Percentiles rank a stretch among this genome's conserved stretches.
phyloP scores from a whole-genome alignment of 1,284 basidiomycete genomes.

The Ustilago loliicola region DNA sequence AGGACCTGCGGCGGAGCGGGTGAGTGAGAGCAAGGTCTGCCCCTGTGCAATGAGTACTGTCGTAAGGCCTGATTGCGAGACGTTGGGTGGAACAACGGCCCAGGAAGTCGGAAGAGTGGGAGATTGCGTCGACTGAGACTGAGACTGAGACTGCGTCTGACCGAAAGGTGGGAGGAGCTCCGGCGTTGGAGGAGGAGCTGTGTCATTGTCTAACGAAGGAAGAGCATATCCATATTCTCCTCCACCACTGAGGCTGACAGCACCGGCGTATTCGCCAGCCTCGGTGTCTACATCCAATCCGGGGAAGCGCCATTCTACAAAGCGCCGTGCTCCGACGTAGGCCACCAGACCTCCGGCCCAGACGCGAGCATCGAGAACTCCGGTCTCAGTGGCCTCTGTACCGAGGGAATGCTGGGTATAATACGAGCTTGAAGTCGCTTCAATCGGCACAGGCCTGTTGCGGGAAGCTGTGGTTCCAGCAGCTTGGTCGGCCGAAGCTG shows the following conservation, averaged over 20 bases:
- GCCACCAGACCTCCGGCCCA: constrained; percentile 89
- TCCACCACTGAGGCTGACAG: constrained; percentile 32
- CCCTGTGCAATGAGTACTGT: constrained; percentile 50
- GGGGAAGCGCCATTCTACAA: constrained; percentile 81
- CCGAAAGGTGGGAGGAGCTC: constrained; percentile 39
- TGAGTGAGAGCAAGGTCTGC: constrained; percentile 45
- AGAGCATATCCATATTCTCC: constrained; percentile 44
- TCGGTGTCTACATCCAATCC: constrained; percentile 76
- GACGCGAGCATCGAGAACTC: constrained; percentile 83
- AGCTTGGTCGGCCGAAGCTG: constrained; percentile 25
- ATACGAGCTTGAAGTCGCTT: constrained; percentile 75
- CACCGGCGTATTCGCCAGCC: constrained; percentile 32
- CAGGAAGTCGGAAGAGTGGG: constrained; percentile 42
- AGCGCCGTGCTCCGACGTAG: constrained; percentile 80
- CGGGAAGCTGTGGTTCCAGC: constrained; percentile 22
- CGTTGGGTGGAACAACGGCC: constrained; percentile 43
- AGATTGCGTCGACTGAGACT: background rate
- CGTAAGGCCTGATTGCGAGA: constrained; percentile 36
- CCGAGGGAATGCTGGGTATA: constrained; percentile 89
- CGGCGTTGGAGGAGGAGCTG: constrained; percentile 14
- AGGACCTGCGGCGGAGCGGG: constrained; percentile 42
- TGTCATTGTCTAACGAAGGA: constrained; percentile 40
- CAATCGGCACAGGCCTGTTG: constrained; percentile 37
- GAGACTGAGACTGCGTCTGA: constrained; percentile 16
- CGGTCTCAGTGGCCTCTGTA: constrained; percentile 84